These are phyloP conservation scores for Hemisphaericaspora lyxosophila DNA, from an alignment of 1,139 yeast species.

Conservation along the genomic window DNA sequence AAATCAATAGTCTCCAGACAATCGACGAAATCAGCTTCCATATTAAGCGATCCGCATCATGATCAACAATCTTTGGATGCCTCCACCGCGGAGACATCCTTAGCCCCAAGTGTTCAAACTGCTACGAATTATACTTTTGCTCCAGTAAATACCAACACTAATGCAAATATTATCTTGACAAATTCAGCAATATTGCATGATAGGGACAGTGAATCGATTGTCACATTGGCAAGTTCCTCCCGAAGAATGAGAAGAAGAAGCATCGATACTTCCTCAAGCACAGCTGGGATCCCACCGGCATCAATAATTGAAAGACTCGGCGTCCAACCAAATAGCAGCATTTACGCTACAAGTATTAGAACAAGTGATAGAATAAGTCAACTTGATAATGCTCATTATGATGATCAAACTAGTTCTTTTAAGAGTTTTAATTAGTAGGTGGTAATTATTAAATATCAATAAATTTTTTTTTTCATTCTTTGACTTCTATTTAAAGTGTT, in stretches of 20 bases:
- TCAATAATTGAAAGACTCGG: slow-evolving; percentile 55
- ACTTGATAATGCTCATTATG: slow-evolving; percentile 15
- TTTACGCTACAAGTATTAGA: slow-evolving; percentile 28
- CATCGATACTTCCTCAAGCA: slow-evolving; percentile 58
- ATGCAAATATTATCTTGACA: slow-evolving; percentile 2
- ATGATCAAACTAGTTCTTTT: slow-evolving; percentile 14
- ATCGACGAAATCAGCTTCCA: slow-evolving; percentile 45
- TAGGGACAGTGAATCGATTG: slow-evolving; percentile 53
- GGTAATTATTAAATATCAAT: no score
- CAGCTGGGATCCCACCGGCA: slow-evolving; percentile 65
- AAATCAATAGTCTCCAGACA: slow-evolving; percentile 52
- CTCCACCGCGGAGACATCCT: slow-evolving; percentile 54
- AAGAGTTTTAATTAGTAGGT: slow-evolving; percentile 9
- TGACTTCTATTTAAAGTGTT: no score
- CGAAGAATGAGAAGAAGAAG: slow-evolving; percentile 52
- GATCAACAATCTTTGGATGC: slow-evolving; percentile 42
- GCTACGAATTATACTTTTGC: slow-evolving; percentile 11
- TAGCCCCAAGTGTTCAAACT: slow-evolving; percentile 38
- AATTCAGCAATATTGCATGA: slow-evolving; percentile 20
- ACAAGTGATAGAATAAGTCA: slow-evolving; percentile 24
- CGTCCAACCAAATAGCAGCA: slow-evolving; percentile 31
- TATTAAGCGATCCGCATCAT: slow-evolving; percentile 41
- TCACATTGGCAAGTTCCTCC: slow-evolving; percentile 55
- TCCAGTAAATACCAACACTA: slow-evolving; percentile 8
- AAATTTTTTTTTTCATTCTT: no score